Base-by-base conservation (phyloP, 2,329 filamentous ascomycete species). In the Aaosphaeria pasadenensis region DNA sequence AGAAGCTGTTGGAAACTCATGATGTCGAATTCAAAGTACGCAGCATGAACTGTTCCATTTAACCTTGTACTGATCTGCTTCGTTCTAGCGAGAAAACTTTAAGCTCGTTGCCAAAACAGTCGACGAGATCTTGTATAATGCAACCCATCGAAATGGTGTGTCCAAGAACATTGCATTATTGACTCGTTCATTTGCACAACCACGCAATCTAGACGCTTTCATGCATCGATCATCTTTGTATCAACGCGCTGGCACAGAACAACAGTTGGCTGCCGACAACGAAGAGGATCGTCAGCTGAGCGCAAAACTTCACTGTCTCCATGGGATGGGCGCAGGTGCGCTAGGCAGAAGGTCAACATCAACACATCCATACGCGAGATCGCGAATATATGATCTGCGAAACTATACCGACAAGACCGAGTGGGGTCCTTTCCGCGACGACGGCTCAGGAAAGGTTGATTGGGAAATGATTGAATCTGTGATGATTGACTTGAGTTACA, bases 381-480 rank as follows among this genome's bases (percentile, higher is more conserved):
- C 83, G 41, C 81, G 82, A 52, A 86, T 91, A 3, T 92, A 91
- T 55, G 87, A 91, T 61, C 69, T 91, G 42, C 77, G 88, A 1
- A 78, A 85, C 54, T 88, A 89, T 66, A 86, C 80, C 0, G 64
- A 72, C 2, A 64, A 69, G 29, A 85, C 79, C 1, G 65, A 76
- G 33, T 91, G 88, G 87, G 88, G 88, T 0, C 88, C 88, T 0
- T 91, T 89, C 58, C 71, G 79, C 59, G 73, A 80, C 43, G 87
- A 91, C 59, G 81, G 79, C 1, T 77, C 74, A 2, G 77, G 76
- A 45, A 67, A 70, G 5, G 84, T 89, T 0, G 87, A 92, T 67
- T 92, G 88, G 88, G 87, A 91, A 67, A 89, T 88, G 71, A 71
- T 91, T 7, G 88, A 91, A 67, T 84, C 86, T 6, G 80, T 90